Base-by-base conservation (phyloP, 176 grass and related monocot species). In the Avena sativa region DNA sequence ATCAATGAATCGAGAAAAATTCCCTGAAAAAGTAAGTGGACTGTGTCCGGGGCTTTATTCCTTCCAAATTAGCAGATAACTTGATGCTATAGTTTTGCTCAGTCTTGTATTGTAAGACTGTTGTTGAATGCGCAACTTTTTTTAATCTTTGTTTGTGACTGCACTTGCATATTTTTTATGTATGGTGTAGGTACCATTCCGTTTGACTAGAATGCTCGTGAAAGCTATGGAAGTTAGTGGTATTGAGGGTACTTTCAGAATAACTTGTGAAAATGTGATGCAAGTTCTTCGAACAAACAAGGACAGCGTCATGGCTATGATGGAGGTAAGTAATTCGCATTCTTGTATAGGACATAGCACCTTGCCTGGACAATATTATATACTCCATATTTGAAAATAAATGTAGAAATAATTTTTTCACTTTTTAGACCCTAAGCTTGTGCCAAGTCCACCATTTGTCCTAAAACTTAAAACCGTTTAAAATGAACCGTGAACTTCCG, bases 221-320 rank as follows among this genome's bases (percentile, higher is more conserved):
- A 98, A 98, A 88, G 96, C 96, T 80, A 98, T 98, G 96, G 96
- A 95, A 89, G 96, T 98, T 73, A 96, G 96, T 83, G 93, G 96
- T 66, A 98, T 98, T 34, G 96, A 98, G 85, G 96, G 96, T 36
- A 96, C 93, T 85, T 98, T 98, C 85, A 94, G 96, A 88, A 96
- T 87, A 51, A 98, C 96, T 83, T 98, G 96, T 83, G 96, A 94
- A 89, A 98, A 96, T 87, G 96, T 98, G 44, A 98, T 98, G 96
- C 93, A 98, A 91, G 96, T 96, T 81, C 96, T 98, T 82, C 88
- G 96, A 68, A 94, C 93, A 88, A 98, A 98, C 85, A 96, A 92
- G 96, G 38, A 98, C 58, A 98, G 96, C 19, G 96, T 98, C 56
- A 98, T 98, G 93, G 96, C 96, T 44, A 98, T 98, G 96, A 98